These are phyloP conservation scores for Vairimorpha necatrix DNA, from an alignment of 371 early-diverging fungal species.

Conservation along the genomic window DNA sequence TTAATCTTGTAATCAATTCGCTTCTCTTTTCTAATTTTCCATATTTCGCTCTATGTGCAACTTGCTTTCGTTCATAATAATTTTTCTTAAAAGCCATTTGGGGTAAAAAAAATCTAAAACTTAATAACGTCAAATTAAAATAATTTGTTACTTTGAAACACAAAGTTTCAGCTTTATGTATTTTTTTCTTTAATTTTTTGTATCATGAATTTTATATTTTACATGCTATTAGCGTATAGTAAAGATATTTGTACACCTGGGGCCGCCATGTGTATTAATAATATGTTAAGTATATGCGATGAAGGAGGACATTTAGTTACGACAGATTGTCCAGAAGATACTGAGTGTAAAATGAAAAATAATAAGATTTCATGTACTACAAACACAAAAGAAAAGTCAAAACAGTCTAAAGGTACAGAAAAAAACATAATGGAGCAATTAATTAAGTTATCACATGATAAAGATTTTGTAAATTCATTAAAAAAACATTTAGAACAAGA, in stretches of 20 bases:
- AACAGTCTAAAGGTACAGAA: not conserved
- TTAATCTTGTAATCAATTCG: conserved; percentile 45
- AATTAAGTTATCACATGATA: not conserved
- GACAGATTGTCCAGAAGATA: conserved; percentile 52
- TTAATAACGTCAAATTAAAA: not conserved
- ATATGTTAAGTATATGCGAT: conserved; percentile 54
- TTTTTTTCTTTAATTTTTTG: not conserved
- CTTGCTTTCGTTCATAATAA: conserved; percentile 45
- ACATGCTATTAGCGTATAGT: not conserved
- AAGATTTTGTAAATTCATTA: not conserved
- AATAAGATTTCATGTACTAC: conserved; percentile 35
- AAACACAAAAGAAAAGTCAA: not conserved
- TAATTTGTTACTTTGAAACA: not conserved
- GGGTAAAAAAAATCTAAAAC: not conserved
- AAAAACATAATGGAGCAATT: not conserved
- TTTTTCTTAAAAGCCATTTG: conserved; percentile 1
- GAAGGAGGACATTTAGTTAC: conserved; percentile 49
- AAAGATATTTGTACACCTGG: conserved; percentile 56
- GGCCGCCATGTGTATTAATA: conserved; percentile 49
- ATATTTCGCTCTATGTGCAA: conserved; percentile 30
- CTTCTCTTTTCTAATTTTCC: conserved; percentile 53
- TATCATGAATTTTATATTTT: not conserved
- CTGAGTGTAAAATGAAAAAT: conserved; percentile 39
- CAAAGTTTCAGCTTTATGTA: not conserved
- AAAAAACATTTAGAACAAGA: not conserved